phyloP scores from a whole-genome alignment of 2,329 filamentous ascomycete genomes.

The Diaporthe vaccinii region DNA sequence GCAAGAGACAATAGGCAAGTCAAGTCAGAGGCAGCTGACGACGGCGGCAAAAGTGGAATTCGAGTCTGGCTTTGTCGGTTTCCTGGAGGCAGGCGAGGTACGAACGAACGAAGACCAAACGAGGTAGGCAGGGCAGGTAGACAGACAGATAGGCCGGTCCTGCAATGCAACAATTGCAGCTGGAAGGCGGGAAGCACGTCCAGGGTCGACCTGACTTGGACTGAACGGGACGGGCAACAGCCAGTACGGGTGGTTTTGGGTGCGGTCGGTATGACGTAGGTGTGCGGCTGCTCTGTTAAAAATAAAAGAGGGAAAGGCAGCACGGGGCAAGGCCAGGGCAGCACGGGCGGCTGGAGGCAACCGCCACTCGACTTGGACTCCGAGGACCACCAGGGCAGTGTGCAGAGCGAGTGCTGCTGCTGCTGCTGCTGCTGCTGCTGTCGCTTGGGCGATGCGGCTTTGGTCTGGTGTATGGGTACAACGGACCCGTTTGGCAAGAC shows the following conservation, averaged over 20 bases:
- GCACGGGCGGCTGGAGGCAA: constrained; percentile 18
- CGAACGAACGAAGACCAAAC: constrained; percentile 17
- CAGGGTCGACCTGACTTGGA: constrained; percentile 23
- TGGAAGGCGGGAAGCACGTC: constrained; percentile 15
- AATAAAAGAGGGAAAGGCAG: constrained; percentile 32
- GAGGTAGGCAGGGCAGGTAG: neutral
- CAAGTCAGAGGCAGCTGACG: constrained; percentile 20
- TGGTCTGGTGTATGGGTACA: neutral
- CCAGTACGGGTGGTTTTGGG: constrained; percentile 25
- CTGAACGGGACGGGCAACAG: constrained; percentile 12
- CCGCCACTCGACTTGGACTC: constrained; percentile 6
- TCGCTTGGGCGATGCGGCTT: neutral
- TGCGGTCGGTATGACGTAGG: constrained; percentile 33
- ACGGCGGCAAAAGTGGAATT: constrained; percentile 14
- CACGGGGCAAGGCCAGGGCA: constrained; percentile 1
- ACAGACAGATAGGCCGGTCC: neutral
- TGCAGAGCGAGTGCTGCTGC: neutral
- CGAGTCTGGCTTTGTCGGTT: constrained; percentile 23
- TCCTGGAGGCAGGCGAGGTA: constrained; percentile 14
- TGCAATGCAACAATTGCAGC: constrained; percentile 29
- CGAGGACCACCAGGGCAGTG: neutral
- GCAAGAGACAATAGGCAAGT: neutral
- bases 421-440: neutral
- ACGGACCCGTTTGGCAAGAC: neutral
- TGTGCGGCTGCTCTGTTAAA: constrained; percentile 32